Evolutionary conservation across 164 flowering plant genomes (phyloP).

Genomic region (Kalanchoe fedtschenkoi): DNA sequence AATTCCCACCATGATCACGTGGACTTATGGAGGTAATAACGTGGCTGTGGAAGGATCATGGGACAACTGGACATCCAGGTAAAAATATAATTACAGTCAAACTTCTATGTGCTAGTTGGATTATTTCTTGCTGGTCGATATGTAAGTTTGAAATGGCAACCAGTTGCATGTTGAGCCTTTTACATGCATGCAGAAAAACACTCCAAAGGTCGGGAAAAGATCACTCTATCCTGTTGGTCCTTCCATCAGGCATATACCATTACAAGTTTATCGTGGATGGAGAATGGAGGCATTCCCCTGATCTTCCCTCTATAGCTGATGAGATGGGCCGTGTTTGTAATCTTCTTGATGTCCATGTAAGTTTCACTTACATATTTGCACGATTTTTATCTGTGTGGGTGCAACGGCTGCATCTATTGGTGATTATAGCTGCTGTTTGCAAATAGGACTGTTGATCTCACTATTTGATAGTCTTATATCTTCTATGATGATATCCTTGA

Average conservation of each 20-base stretch:
- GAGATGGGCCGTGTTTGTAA: slow-evolving; percentile 53
- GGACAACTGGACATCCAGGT: slow-evolving; percentile 89
- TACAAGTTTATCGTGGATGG: slow-evolving; percentile 85
- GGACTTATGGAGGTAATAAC: slow-evolving; percentile 72
- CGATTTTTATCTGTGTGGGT: neutral
- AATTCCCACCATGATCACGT: slow-evolving; percentile 68
- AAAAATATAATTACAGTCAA: neutral
- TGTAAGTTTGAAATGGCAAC: neutral
- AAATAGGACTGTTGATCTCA: neutral
- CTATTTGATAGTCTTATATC: neutral
- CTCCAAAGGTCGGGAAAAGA: slow-evolving; percentile 84
- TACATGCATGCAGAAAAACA: slow-evolving; percentile 42
- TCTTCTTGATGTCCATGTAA: slow-evolving; percentile 77
- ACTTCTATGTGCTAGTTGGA: neutral
- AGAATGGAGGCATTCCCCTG: slow-evolving; percentile 65
- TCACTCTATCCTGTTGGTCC: slow-evolving; percentile 57
- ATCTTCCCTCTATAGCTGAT: slow-evolving; percentile 60
- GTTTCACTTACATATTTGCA: slow-evolving; percentile 11
- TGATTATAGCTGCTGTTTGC: too few species aligned
- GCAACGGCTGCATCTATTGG: too few species aligned
- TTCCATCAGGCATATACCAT: slow-evolving; percentile 75
- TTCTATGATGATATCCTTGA: neutral
- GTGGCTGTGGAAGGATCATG: slow-evolving; percentile 91
- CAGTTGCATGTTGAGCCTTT: neutral
- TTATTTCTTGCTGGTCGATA: neutral